A percentile compares a stretch with the other conserved stretches of the same genome.
phyloP scores from a whole-genome alignment of 2,329 filamentous ascomycete species.

The Trichophaea hybrida region DNA sequence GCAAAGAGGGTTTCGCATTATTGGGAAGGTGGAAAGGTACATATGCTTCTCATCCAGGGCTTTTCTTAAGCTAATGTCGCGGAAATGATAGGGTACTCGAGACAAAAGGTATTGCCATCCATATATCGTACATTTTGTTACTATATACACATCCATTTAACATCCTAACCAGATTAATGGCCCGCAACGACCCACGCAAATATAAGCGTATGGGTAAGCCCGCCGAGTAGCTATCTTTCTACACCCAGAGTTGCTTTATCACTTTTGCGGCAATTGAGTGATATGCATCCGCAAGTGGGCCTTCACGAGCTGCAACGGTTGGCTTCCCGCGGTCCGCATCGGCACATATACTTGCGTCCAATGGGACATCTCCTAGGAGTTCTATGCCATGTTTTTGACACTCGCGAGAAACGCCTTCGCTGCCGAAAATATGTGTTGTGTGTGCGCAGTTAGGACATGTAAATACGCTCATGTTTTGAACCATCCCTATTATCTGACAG shows the following conservation, averaged over 20 bases:
- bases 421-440: conserved; percentile 61
- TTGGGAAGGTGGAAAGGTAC: conserved; percentile 61
- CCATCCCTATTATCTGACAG: conserved; percentile 55
- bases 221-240: neutral
- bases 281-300: conserved; percentile 58
- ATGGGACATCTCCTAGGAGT: conserved; percentile 76
- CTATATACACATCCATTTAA: neutral
- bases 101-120: conserved; percentile 1
- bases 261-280: conserved; percentile 47
- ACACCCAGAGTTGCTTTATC: conserved; percentile 2
- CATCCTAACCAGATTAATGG: conserved; percentile 1
- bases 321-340: conserved; percentile 79
- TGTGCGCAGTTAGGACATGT: conserved; percentile 62
- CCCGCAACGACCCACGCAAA: conserved; percentile 7
- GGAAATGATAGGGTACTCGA: neutral
- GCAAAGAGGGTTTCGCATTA: conserved; percentile 53
- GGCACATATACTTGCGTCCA: conserved; percentile 73
- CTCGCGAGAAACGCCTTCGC: conserved; percentile 45
- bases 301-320: conserved; percentile 72
- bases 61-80: neutral
- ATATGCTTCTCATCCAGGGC: neutral
- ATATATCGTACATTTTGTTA: neutral
- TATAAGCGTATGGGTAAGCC: conserved; percentile 3
- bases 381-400: conserved; percentile 59
- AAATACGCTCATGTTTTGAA: conserved; percentile 85